Evolutionary conservation across 140 eudicot species (phyloP).

Genomic region (Anethum foeniculum): DNA sequence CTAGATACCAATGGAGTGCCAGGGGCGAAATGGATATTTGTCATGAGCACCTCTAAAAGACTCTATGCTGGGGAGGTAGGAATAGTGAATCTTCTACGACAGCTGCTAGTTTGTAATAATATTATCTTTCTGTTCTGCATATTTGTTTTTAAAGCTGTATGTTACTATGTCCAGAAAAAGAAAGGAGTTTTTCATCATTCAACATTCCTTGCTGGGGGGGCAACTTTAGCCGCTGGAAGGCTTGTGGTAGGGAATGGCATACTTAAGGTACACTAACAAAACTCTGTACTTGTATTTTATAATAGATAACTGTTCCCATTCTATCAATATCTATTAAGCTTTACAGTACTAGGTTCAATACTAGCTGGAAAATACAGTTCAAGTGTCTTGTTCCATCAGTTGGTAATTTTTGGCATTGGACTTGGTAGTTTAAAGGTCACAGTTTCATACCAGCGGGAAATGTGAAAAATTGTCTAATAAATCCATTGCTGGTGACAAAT

Average conservation of each 20-base stretch:
- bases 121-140: no score
- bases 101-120: neutral
- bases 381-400: constrained; percentile 2
- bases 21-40: constrained; percentile 48
- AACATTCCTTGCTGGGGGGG: constrained; percentile 51
- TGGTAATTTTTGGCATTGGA: neutral
- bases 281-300: neutral
- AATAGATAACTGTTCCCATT: neutral
- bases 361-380: neutral
- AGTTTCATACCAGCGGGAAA: neutral
- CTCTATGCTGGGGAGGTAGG: constrained; percentile 42
- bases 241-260: constrained; percentile 28
- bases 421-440: neutral
- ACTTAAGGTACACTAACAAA: constrained; percentile 25
- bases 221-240: constrained; percentile 50
- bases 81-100: neutral
- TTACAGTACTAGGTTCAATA: neutral
- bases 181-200: constrained; percentile 53
- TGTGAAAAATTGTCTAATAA: neutral
- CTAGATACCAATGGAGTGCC: constrained; percentile 26
- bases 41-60: constrained; percentile 38
- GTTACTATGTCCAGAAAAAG: constrained; percentile 27
- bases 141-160: neutral
- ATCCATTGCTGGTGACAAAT: neutral
- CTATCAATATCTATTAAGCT: neutral